Conservation (phyloP, 192 early-diverging fungal species). For the Gigaspora rosea region DNA sequence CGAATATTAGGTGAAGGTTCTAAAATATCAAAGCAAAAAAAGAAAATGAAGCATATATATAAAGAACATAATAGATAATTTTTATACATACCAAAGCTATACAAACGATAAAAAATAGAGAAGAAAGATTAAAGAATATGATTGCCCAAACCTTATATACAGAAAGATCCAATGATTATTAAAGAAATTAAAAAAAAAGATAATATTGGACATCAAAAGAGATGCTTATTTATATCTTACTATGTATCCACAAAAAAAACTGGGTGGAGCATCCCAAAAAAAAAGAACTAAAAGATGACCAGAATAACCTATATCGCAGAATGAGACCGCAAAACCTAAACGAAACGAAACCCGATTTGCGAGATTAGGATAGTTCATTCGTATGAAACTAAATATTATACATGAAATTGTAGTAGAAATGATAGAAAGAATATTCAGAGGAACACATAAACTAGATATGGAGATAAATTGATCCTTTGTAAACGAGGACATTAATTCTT, state of each 20-base stretch:
- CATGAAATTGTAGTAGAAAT: background rate
- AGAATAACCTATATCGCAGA: background rate
- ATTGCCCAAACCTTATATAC: background rate
- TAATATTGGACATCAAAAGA: background rate
- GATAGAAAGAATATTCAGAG: background rate
- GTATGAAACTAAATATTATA: background rate
- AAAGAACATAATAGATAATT: background rate
- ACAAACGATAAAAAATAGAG: slow-evolving; percentile 10
- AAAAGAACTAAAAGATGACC: background rate
- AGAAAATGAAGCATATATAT: background rate
- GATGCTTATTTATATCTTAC: background rate
- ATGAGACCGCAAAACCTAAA: background rate
- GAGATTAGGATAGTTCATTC: background rate
- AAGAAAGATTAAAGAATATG: background rate
- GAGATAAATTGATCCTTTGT: too few species aligned
- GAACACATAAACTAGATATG: background rate
- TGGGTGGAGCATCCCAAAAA: background rate
- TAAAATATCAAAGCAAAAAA: background rate
- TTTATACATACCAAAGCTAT: slow-evolving; percentile 6
- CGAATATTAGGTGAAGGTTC: slow-evolving; percentile 15
- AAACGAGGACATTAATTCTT: too few species aligned
- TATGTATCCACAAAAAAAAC: background rate
- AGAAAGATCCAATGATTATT: background rate
- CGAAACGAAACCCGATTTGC: slow-evolving; percentile 18
- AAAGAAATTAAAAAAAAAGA: background rate